Evolutionary conservation across 2,329 filamentous ascomycete species (phyloP), one percentile per base, ranked within the genome.

Genomic region (Dothideomycetes sp.): DNA sequence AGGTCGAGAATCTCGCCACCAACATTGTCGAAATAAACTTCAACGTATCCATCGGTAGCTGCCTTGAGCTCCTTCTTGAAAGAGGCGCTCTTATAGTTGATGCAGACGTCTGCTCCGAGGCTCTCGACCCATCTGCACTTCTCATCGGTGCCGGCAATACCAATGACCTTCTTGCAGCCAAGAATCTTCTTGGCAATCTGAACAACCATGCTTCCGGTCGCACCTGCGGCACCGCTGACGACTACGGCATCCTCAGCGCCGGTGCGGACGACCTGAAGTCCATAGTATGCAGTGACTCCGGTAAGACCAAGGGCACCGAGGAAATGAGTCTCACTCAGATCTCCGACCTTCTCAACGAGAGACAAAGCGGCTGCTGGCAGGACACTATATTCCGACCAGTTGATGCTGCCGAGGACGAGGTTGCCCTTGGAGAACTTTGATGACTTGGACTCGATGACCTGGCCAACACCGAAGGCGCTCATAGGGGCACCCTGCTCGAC

Each of bases 21-120:
- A 15, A 82, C 77, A 61, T 84, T 84, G 59, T 85, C 81, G 56
- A 77, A 85, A 60, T 77, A 85, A 11, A 85, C 76, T 79, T 74
- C 67, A 1, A 70, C 69, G 47, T 63, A 68, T n/a, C 62, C 61
- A 4, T 64, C 61, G 1, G 69, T 72, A 4, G 61, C 66, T 8
- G 60, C 58, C 42, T 55, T 54, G 2, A 75, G 57, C 17, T 73
- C 62, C 38, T 65, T 49, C 31, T 59, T 57, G 47, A 73, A 75
- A 3, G 56, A 56, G 1, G 60, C 42, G 5, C 57, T 56, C 49
- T 72, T 72, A 55, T 76, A 76, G 57, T 76, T 72, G 41, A 77
- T 47, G 48, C 70, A 73, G 5, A 64, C 53, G 49, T 77, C 69
- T 5, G 69, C 69, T 5, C 71, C 71, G 1, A 75, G 58, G 34